Evolutionary conservation across 2,329 filamentous ascomycete genomes (phyloP), one percentile per base, ranked within the genome.

Genomic region (Phaeosphaeria sp.): DNA sequence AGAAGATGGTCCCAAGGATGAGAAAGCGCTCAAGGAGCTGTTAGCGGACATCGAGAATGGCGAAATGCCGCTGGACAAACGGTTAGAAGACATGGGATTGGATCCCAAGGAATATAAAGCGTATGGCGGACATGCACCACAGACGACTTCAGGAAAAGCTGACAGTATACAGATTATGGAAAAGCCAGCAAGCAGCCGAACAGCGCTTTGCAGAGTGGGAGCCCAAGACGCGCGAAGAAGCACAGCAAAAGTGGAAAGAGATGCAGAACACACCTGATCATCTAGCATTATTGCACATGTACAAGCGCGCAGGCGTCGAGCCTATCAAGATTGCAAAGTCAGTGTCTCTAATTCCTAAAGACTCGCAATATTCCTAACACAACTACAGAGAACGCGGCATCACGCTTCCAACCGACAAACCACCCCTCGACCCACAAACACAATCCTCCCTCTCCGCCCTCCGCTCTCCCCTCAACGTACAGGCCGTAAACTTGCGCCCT

Each of bases 401-500:
- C 54, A 66, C 57, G 25, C 67, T 75, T 21, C 74, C 73, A 41
- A 68, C 59, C 52, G 71, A 76, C 54, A 65, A 67, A 25, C 52
- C 64, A 13, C 66, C 71, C 0, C 69, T 75, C 51, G 68, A 73
- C 50, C 56, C 63, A 36, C 62, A 72, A 60, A 68, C 66, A n/a
- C 64, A 72, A 56, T 59, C 66, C 56, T 63, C 67, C 22, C 72
- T 77, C 59, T 67, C 73, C 42, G 66, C 62, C 23, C 66, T 77
- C 51, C 75, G 74, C 54, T 58, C 62, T 23, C 93, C 93, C 39
- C 87, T 92, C 69, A 87, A 89, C 62, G 87, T 98, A 27, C 91
- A 96, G 80, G 91, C 94, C 39, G 83, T 96, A 46, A 95, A 96
- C 78, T 85, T 97, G 50, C 87, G 89, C 62, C 94, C 95, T 17